Base-by-base conservation (phyloP, 441 rosid species). In the Raphanus hybrid region DNA sequence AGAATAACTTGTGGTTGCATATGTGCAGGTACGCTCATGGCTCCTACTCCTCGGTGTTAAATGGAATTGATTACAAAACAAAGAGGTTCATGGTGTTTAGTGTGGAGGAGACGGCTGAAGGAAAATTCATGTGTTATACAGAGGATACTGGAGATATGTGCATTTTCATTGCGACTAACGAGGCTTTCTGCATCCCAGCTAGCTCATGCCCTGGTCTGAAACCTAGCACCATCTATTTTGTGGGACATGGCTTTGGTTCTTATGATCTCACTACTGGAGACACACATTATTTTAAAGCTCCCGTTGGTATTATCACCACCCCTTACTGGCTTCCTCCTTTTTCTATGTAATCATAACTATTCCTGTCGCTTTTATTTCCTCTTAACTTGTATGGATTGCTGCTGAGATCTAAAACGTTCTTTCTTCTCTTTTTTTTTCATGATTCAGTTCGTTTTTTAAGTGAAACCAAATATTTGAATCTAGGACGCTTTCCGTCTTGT, bases 91-190 rank as follows among this genome's bases (percentile, higher is more conserved):
- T 50, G 16, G 73, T 55, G 41, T 69, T 69, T 69, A 52, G 43
- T 27, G 62, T 29, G 39, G 60, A 68, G 10, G 71, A 67, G 69
- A 65, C 55, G 34, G 2, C 6, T 10, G 20, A 67, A 3, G 72
- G 62, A 50, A 50, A 7, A 1, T 2, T n/a, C 14, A 52, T 52
- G 73, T 54, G 63, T 69, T 69, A 54, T 32, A 69, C 73, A 7
- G 73, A 69, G 32, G 73, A 69, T 27, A 54, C 50, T 26, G 71
- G 61, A 29, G 71, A 68, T 4, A 14, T 69, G 29, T 69, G 73
- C 63, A 69, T 69, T 18, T 69, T 69, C 16, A 45, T 69, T 18
- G 27, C 48, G 9, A 15, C 3, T 14, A 69, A 11, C 50, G 73
- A 69, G 73, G 29, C 73, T 34, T 69, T 69, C 29, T 54, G 73